Evolutionary conservation across 176 grass and related monocot genomes (phyloP), one percentile per base, ranked within the genome.

Genomic region (Triticum monococcum): DNA sequence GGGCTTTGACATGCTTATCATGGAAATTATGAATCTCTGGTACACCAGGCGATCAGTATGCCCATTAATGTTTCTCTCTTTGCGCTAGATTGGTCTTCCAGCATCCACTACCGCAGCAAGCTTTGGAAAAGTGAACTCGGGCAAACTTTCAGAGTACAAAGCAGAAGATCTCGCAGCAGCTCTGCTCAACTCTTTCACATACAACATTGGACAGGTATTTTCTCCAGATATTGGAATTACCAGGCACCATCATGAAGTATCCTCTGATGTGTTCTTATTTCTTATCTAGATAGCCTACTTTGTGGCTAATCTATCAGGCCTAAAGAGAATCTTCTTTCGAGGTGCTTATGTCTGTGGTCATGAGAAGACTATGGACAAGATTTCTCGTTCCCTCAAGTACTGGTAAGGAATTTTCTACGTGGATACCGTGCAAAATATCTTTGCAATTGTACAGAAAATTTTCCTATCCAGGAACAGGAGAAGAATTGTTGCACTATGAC

Each of bases 321-420:
- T 94, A 14, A 96, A 98, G 85, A 92, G 88, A 92, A 96, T 98
- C 54, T 98, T 98, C 86, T 98, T 98, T 72, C 89, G 94, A 82
- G 97, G 97, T 82, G 79, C 97, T 90, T 98, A 96, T 38, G 78
- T 98, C 38, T 98, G 97, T 86, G 97, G 97, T 43, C 92, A 98
- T 64, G 90, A 94, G 75, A 92, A 92, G 67, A 98, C 92, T 31
- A 98, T 98, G 94, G 97, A 98, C 63, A 96, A 98, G 86, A 98
- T 98, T 88, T 98, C 97, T 72, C 81, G 80, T 79, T 96, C 97
- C 72, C 90, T 98, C 24, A 96, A 94, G 65, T 98, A 98, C 79
- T 98, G 97, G 97, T 98, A 90, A 82, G 60, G 46, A 81, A 14
- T 41, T 86, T 68, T 26, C 9, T 46, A 35, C 87, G 61, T 23